A percentile compares a stretch with the other conserved stretches of the same genome.
These are phyloP conservation scores for Fusarium sp. DNA, from an alignment of 2,329 filamentous ascomycete genomes.

Conservation along the genomic window DNA sequence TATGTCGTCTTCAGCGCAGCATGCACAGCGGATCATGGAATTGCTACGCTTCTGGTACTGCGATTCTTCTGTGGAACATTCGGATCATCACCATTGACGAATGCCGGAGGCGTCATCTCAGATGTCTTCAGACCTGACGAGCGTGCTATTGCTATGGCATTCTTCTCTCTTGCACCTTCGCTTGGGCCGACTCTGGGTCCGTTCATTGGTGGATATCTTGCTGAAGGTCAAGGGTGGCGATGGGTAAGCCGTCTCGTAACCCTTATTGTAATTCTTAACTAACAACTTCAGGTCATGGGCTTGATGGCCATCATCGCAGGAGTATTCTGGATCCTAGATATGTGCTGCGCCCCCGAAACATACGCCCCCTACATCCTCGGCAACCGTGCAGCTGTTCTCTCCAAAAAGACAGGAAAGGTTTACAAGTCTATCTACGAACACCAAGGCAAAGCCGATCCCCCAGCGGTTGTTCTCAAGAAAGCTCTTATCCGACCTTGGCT, in stretches of 20 bases:
- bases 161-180: constrained; percentile 72
- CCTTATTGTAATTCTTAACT: neutral
- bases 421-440: constrained; percentile 63
- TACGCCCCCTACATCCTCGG: constrained; percentile 67
- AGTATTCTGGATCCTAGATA: constrained; percentile 65
- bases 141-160: constrained; percentile 66
- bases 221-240: constrained; percentile 68
- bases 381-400: constrained; percentile 62
- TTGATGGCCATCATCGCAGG: constrained; percentile 70
- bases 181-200: constrained; percentile 70
- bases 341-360: constrained; percentile 66
- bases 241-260: constrained; percentile 50
- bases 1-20: constrained; percentile 72
- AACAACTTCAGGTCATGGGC: constrained; percentile 62
- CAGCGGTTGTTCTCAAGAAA: constrained; percentile 62
- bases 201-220: constrained; percentile 71
- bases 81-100: constrained; percentile 70
- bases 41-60: constrained; percentile 70
- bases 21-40: constrained; percentile 66
- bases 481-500: constrained; percentile 71
- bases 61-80: constrained; percentile 75
- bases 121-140: constrained; percentile 68
- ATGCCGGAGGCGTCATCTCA: constrained; percentile 72
- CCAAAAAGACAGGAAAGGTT: constrained; percentile 62
- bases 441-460: constrained; percentile 54